Evolutionary conservation across 2,329 filamentous ascomycete genomes (phyloP).

Genomic region (Verticillium isaacii): DNA sequence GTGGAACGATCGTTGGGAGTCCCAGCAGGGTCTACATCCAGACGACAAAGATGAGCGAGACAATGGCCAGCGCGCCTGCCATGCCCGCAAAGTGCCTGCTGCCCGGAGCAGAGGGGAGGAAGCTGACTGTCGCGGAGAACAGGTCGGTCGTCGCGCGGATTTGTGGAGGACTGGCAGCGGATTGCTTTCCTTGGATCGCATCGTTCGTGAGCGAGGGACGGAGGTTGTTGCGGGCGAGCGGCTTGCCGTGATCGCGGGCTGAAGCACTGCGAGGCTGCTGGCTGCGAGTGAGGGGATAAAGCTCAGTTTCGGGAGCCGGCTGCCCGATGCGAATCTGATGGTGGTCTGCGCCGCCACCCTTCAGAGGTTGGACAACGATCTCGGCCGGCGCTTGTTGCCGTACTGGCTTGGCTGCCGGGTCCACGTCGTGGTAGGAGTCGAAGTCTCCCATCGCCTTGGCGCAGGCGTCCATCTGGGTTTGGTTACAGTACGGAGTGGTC

Average conservation of each 20-base stretch:
- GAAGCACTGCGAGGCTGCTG: not conserved
- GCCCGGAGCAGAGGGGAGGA: slow-evolving; percentile 30
- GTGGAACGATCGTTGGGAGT: not conserved
- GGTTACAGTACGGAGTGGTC: slow-evolving; percentile 64
- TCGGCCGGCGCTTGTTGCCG: not conserved
- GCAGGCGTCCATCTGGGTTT: slow-evolving; percentile 65
- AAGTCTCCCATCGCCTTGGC: slow-evolving; percentile 72
- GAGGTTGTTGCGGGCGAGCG: not conserved
- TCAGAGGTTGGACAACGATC: not conserved
- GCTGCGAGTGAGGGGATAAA: not conserved
- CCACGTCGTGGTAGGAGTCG: not conserved
- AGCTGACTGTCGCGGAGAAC: not conserved
- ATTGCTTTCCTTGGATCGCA: slow-evolving; percentile 11
- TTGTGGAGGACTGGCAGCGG: not conserved
- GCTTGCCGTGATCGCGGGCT: not conserved
- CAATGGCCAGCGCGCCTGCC: slow-evolving; percentile 40
- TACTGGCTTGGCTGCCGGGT: not conserved
- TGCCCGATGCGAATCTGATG: not conserved
- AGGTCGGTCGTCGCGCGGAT: not conserved
- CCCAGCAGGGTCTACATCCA: slow-evolving; percentile 32
- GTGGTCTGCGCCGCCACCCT: too few species aligned
- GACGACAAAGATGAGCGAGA: slow-evolving; percentile 48
- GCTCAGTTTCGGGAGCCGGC: not conserved
- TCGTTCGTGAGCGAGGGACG: slow-evolving; percentile 19
- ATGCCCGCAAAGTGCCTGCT: slow-evolving; percentile 45